Evolutionary conservation across 2,329 filamentous ascomycete genomes (phyloP), one percentile per base, ranked within the genome.

Genomic region (Sporothrix protearum): DNA sequence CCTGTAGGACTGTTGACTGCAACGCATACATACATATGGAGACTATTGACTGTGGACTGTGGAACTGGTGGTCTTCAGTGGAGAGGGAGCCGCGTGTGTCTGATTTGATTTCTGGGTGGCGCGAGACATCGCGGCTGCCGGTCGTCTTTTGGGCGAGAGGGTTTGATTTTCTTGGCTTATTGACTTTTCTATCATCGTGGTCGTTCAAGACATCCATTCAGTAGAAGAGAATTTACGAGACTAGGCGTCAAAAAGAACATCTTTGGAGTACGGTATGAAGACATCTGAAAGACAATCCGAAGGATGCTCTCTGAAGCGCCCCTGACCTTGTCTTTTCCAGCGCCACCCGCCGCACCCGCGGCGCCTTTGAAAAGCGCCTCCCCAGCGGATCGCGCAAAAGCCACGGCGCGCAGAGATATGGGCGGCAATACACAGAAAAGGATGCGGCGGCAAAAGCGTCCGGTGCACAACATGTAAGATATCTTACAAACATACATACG

Each of bases 401-500:
- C 59, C 59, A 63, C n/a, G n/a, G 59, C 36, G 36, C 36, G 59
- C 59, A 63, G 36, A 63, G 12, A 57, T 57, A 57, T 57, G 53
- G 25, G 28, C 5, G 53, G 28, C 49, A 28, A 12, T 2, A 4
- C n/a, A 53, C 49, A 51, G 7, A 51, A 22, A 16, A 51, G 6
- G 4, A 51, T 6, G 19, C 47, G 49, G 47, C 49, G n/a, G 49
- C 22, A 53, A 22, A 9, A 51, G 10, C 8, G 39, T 49, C 14
- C 47, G 47, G n/a, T 22, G 9, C 22, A 51, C 49, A 51, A n/a
- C 22, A 51, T 8, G 49, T 22, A n/a, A n/a, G n/a, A n/a, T n/a
- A n/a, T n/a, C n/a, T 49, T 5, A 49, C 47, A 49, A 8, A 9
- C 39, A 47, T 47, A 14, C 33, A 36, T 8, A 4, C 33, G 8